Percentiles rank a stretch among this genome's conserved stretches.
phyloP scores from a whole-genome alignment of 1,139 yeast genomes.

The Lodderomyces margitis region DNA sequence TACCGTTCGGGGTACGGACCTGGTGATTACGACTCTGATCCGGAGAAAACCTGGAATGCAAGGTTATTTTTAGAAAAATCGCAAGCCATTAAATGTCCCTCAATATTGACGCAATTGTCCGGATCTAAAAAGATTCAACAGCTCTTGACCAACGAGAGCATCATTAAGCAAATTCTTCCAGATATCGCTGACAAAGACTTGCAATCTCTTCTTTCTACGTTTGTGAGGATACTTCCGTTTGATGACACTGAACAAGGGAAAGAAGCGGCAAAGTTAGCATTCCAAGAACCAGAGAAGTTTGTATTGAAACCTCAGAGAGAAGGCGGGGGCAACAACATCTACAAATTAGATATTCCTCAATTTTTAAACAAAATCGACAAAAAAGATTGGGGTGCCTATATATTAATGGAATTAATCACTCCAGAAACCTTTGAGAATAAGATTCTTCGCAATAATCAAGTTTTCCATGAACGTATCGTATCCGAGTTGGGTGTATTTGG shows the following conservation, averaged over 20 bases:
- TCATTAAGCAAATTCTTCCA: slow-evolving; percentile 49
- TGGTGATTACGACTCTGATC: slow-evolving; percentile 56
- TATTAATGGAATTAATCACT: slow-evolving; percentile 87
- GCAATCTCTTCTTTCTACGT: slow-evolving; percentile 52
- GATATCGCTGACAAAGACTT: slow-evolving; percentile 24
- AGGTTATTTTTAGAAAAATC: slow-evolving; percentile 71
- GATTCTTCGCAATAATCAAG: slow-evolving; percentile 64
- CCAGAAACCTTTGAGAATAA: slow-evolving; percentile 69
- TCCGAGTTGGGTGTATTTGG: slow-evolving; percentile 94
- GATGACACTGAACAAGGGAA: slow-evolving; percentile 69
- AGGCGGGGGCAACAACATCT: slow-evolving; percentile 92
- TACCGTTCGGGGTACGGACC: slow-evolving; percentile 90
- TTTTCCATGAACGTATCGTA: slow-evolving; percentile 66
- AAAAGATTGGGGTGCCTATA: slow-evolving; percentile 83
- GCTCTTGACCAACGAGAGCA: slow-evolving; percentile 57
- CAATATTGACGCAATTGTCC: slow-evolving; percentile 80
- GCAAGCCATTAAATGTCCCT: slow-evolving; percentile 86
- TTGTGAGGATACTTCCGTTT: slow-evolving; percentile 83
- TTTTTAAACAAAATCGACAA: slow-evolving; percentile 64
- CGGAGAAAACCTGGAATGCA: slow-evolving; percentile 67
- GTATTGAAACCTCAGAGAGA: slow-evolving; percentile 97
- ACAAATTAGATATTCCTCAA: slow-evolving; percentile 76
- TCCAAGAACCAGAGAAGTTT: slow-evolving; percentile 62
- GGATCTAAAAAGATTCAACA: slow-evolving; percentile 96
- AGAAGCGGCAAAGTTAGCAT: slow-evolving; percentile 64